Percentiles rank a stretch among this genome's conserved stretches.
Evolutionary conservation across 495 filamentous ascomycete species (phyloP).

Genomic region (Penicillium riverlandense): DNA sequence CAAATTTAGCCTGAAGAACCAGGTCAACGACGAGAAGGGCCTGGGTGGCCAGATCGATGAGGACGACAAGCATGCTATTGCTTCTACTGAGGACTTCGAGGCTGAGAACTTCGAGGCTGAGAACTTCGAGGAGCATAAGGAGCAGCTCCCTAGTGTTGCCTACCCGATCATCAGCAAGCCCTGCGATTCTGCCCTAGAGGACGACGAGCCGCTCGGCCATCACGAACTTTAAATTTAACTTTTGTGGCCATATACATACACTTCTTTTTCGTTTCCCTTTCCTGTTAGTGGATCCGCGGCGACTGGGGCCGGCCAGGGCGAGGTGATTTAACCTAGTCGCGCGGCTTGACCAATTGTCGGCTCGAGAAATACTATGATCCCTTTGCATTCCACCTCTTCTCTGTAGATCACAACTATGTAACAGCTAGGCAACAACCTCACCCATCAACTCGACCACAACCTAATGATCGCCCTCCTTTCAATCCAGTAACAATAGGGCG

Average conservation of each 20-base stretch:
- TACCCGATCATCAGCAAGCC: slow-evolving; percentile 99
- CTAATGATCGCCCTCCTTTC: no score
- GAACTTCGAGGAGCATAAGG: slow-evolving; percentile 92
- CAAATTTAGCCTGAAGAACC: no score
- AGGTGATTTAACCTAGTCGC: slow-evolving; percentile 6
- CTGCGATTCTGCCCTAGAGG: slow-evolving; percentile 60
- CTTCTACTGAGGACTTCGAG: slow-evolving; percentile 64
- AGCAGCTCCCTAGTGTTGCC: slow-evolving; percentile 93
- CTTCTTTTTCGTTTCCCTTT: slow-evolving; percentile 28
- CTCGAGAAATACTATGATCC: slow-evolving; percentile 29
- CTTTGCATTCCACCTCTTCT: slow-evolving; percentile 2
- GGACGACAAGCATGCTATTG: no score
- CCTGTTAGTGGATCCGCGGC: slow-evolving; percentile 14
- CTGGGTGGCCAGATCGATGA: no score
- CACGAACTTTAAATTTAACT: slow-evolving; percentile 77
- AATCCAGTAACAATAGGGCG: no score
- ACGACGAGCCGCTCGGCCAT: slow-evolving; percentile 70
- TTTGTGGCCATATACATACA: slow-evolving; percentile 35
- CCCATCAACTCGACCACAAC: no score
- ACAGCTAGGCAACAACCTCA: no score
- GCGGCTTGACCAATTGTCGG: slow-evolving; percentile 6
- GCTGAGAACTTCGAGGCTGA: slow-evolving; percentile 50
- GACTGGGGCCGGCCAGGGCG: not conserved
- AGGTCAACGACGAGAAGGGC: no score
- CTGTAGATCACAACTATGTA: no score